Percentiles rank a stretch among this genome's conserved stretches.
These are phyloP conservation scores for Chernovozyma sophiae-reginae DNA, from an alignment of 1,139 yeast species.

Conservation along the genomic window DNA sequence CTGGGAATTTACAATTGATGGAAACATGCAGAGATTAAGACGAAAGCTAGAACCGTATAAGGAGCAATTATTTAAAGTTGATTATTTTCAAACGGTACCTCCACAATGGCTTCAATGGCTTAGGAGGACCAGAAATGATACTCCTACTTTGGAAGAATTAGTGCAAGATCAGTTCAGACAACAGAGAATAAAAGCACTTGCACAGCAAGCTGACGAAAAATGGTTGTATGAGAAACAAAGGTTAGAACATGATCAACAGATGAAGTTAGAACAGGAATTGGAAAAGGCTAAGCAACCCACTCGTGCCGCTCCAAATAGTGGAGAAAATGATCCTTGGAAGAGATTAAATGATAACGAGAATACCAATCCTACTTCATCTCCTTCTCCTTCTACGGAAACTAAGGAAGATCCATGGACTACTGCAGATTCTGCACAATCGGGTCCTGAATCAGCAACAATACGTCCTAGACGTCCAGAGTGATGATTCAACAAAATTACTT, in stretches of 20 bases:
- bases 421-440: conserved; percentile 20
- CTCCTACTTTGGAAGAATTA: conserved; percentile 65
- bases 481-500: too few relatives aligned
- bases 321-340: conserved; percentile 26
- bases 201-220: conserved; percentile 55
- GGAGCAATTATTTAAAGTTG: conserved; percentile 40
- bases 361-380: conserved; percentile 18
- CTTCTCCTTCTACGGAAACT: neutral
- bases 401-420: conserved; percentile 33
- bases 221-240: conserved; percentile 45
- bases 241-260: conserved; percentile 29
- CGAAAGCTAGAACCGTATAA: conserved; percentile 47
- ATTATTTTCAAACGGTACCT: conserved; percentile 48
- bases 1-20: conserved; percentile 70
- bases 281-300: conserved; percentile 19
- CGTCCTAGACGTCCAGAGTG: too few relatives aligned
- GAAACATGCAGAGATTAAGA: conserved; percentile 41
- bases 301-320: conserved; percentile 13
- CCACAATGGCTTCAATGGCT: conserved; percentile 87
- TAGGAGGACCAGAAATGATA: conserved; percentile 52
- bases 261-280: conserved; percentile 32
- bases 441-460: conserved; percentile 5
- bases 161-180: conserved; percentile 56
- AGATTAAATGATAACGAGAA: neutral
- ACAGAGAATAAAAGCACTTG: conserved; percentile 49